A percentile compares a stretch with the other conserved stretches of the same genome.
Evolutionary conservation across 768 basidiomycete genomes (phyloP).

Genomic region (Tremella mesenterica): DNA sequence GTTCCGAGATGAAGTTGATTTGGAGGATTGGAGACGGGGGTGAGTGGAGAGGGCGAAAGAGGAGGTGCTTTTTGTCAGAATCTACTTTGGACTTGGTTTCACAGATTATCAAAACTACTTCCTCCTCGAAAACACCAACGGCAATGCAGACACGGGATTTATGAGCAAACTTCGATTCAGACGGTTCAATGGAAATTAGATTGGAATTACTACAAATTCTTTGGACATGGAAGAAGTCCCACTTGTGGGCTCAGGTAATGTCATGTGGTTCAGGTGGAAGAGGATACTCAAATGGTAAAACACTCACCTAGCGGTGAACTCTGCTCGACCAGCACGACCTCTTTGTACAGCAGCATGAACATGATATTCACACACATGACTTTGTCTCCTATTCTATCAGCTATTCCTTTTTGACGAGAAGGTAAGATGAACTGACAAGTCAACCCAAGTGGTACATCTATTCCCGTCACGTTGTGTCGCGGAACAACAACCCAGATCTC

Average conservation of each 20-base stretch:
- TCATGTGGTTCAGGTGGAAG: too few relatives aligned
- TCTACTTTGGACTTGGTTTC: too few relatives aligned
- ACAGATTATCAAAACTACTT: too few relatives aligned
- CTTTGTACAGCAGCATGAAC: constrained; percentile 69
- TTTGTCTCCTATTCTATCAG: constrained; percentile 50
- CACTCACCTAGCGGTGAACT: constrained; percentile 72
- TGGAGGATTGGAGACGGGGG: background rate
- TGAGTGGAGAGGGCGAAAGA: constrained; percentile 23
- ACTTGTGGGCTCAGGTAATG: background rate
- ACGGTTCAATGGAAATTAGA: too few relatives aligned
- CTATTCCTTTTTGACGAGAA: background rate
- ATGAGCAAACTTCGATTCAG: too few relatives aligned
- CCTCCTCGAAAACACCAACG: too few relatives aligned
- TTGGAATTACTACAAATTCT: too few relatives aligned
- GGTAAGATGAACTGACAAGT: constrained; percentile 46
- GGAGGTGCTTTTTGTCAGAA: constrained; percentile 34
- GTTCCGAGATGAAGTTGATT: constrained; percentile 5
- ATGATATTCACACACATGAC: constrained; percentile 86
- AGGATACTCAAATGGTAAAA: background rate
- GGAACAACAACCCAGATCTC: constrained; percentile 76
- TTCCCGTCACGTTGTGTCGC: constrained; percentile 72
- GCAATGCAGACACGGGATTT: too few relatives aligned
- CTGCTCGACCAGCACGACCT: constrained; percentile 65
- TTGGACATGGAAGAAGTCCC: too few relatives aligned
- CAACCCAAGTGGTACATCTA: constrained; percentile 77